Conservation (phyloP, 1,284 basidiomycete species). For the Apiotrichum porosum region DNA sequence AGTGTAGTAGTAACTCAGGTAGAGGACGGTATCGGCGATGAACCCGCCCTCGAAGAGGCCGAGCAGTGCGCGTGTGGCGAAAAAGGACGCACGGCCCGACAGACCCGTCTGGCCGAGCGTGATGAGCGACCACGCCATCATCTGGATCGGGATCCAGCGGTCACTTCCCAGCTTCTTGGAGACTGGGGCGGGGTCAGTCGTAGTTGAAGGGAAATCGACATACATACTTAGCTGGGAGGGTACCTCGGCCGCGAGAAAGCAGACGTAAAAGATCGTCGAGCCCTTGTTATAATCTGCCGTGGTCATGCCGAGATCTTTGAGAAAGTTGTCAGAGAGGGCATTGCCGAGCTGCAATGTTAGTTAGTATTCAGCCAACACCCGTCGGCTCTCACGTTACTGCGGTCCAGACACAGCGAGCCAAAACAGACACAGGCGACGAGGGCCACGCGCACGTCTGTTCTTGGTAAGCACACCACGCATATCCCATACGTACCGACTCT, state of each 20-base stretch:
- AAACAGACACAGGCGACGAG: slow-evolving; percentile 38
- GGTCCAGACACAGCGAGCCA: slow-evolving; percentile 36
- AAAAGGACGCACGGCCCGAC: slow-evolving; percentile 30
- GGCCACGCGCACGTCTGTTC: slow-evolving; percentile 28
- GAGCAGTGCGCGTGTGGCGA: slow-evolving; percentile 34
- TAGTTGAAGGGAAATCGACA: no score
- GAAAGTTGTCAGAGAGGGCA: slow-evolving; percentile 45
- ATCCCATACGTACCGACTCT: no score
- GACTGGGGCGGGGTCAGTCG: no score
- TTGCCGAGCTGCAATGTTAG: no score
- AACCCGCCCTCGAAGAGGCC: slow-evolving; percentile 47
- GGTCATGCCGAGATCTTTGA: slow-evolving; percentile 41
- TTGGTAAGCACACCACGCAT: no score
- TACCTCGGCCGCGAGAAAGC: slow-evolving; percentile 44
- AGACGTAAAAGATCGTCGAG: slow-evolving; percentile 36
- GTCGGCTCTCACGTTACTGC: no score
- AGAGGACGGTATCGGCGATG: slow-evolving; percentile 48
- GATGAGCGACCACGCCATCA: slow-evolving; percentile 43
- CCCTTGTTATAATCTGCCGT: slow-evolving; percentile 47
- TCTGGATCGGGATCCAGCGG: slow-evolving; percentile 46
- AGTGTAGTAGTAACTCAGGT: slow-evolving; percentile 48
- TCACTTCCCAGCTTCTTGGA: slow-evolving; percentile 48
- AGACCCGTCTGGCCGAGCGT: slow-evolving; percentile 33
- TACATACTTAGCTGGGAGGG: slow-evolving; percentile 36
- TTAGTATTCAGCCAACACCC: no score